phyloP scores from a whole-genome alignment of 2,329 filamentous ascomycete genomes.

The Nothophaeocryptopus gaeumannii region DNA sequence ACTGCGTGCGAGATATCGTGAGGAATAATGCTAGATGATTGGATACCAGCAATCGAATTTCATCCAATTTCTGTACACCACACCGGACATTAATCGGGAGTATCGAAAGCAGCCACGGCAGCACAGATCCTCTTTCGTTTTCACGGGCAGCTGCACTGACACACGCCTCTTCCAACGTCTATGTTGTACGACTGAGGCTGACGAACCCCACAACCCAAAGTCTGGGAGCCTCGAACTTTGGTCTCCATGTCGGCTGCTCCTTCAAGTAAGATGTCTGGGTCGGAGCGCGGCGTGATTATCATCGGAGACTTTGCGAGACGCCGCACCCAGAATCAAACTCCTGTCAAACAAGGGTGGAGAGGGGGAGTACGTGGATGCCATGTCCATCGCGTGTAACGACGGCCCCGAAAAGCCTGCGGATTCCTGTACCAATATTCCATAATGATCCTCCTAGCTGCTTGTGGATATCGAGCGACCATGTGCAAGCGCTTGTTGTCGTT shows the following conservation, averaged over 20 bases:
- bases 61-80: constrained; percentile 16
- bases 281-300: constrained; percentile 3
- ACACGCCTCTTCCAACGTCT: constrained; percentile 27
- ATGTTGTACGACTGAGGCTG: constrained; percentile 22
- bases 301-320: constrained; percentile 1
- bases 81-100: constrained; percentile 22
- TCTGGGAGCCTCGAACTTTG: constrained; percentile 24
- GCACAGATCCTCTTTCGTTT: constrained; percentile 17
- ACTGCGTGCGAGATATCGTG: background rate
- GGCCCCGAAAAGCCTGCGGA: background rate
- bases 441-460: background rate
- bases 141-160: constrained; percentile 28
- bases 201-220: constrained; percentile 15
- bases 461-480: too few species aligned
- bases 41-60: constrained; percentile 23
- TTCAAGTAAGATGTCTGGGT: too few species aligned
- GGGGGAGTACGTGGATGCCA: background rate
- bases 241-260: constrained; percentile 11
- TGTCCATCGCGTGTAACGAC: constrained; percentile 2
- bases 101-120: constrained; percentile 18
- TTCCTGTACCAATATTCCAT: background rate
- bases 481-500: too few species aligned
- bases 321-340: too few species aligned
- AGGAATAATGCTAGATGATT: constrained; percentile 10
- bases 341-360: too few species aligned